Base-by-base conservation (phyloP, 768 basidiomycete species). In the Suillus tomentosus region DNA sequence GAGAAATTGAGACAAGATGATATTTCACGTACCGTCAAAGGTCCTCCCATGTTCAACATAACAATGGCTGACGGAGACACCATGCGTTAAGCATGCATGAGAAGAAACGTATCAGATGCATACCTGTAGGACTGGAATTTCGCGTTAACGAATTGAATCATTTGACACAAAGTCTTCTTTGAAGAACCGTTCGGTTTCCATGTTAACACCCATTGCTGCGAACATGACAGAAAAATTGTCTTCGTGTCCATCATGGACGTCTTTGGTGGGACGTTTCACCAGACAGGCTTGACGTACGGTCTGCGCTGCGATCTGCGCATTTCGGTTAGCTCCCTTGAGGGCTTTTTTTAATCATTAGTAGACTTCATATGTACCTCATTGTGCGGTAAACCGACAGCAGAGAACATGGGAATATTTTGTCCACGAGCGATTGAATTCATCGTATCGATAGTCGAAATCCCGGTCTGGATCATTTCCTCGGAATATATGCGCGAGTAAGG, bases 141-240 rank as follows among this genome's bases (percentile, higher is more conserved):
- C 17, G 40, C 42, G 61, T 71, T 61, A 77, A 67, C 60, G 27
- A 22, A 39, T 15, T 42, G 24, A 55, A 19, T 39, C 17, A 57
- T 56, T 98, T 72, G 97, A 96, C 79, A 99, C 96, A 76, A 99
- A 99, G 81, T 99, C 97, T 76, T 96, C 93, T 79, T 96, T 96
- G 91, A 99, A 99, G 85, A 97, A 99, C 61, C 96, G 89, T 56
- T 97, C 96, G 7, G 97, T 99, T 79, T 99, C 97, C 95, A 97
- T 97, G 82, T 99, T 99, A 64, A 96, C 97, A 85, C 97, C 97
- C 97, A 99, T 99, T 47, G 97, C 97, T 63, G 96, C 97, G 76
- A 99, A 99, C 56, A 99, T 97, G 72, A 99, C 96, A 56, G 95
- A 96, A 85, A 99, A 99, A 79, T 99, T 99, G 81, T 99, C 96